phyloP scores from a whole-genome alignment of 2,329 filamentous ascomycete genomes.

The Dryadomyces quercus-mongolicae region DNA sequence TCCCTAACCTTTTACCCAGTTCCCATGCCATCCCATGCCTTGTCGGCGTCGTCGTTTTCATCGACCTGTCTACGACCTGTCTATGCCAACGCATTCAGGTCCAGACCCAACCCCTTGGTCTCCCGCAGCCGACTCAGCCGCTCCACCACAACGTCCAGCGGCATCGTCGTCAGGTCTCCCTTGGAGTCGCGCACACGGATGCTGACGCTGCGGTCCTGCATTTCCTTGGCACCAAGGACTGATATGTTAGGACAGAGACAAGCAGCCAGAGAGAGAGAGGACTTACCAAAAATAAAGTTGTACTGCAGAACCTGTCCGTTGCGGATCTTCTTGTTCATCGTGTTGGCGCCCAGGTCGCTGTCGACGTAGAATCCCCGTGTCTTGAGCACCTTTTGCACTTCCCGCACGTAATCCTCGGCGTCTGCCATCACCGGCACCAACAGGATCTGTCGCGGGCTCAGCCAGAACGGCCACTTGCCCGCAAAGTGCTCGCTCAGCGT shows the following conservation, averaged over 20 bases:
- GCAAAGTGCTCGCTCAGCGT: constrained; percentile 77
- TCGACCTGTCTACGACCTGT: not conserved
- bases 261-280: not conserved
- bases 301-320: constrained; percentile 70
- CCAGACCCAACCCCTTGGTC: constrained; percentile 8
- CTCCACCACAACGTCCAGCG: constrained; percentile 10
- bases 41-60: too few relatives aligned
- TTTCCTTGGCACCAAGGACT: constrained; percentile 15
- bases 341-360: constrained; percentile 62
- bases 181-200: constrained; percentile 15
- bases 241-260: not conserved
- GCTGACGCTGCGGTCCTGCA: constrained; percentile 15
- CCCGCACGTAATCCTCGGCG: constrained; percentile 61
- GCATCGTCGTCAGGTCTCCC: constrained; percentile 12
- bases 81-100: constrained; percentile 4
- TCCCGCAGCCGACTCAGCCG: constrained; percentile 9
- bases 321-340: constrained; percentile 81
- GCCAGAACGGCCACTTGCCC: constrained; percentile 84
- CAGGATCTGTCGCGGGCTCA: constrained; percentile 70
- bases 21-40: too few relatives aligned
- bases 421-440: constrained; percentile 67
- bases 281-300: constrained; percentile 66
- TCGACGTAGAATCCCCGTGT: constrained; percentile 58
- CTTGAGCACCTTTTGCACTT: constrained; percentile 59
- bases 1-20: too few relatives aligned